phyloP scores from a whole-genome alignment of 78 protist genomes.

The Emiliania huxleyi region DNA sequence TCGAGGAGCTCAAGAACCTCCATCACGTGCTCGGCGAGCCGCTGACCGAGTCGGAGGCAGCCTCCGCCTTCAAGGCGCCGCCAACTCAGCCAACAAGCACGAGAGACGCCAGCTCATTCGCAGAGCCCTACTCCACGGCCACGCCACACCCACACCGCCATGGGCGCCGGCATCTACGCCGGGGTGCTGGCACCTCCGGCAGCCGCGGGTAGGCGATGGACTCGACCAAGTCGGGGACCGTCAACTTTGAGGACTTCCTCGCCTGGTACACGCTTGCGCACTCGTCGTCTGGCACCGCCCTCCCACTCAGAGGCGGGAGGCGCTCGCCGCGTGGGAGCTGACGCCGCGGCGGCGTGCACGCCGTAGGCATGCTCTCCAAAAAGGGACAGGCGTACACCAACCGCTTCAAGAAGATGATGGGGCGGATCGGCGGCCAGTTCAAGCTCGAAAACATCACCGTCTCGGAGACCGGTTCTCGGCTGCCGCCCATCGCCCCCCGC shows the following conservation, averaged over 20 bases:
- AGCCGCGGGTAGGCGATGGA: background rate
- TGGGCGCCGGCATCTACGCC: too few relatives aligned
- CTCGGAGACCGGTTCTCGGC: too few relatives aligned
- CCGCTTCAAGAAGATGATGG: constrained; percentile 2
- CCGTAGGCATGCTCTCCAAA: background rate
- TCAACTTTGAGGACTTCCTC: background rate
- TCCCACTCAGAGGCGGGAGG: too few relatives aligned
- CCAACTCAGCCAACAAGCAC: background rate
- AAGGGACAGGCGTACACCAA: background rate
- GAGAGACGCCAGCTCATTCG: background rate
- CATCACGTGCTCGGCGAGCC: constrained; percentile 20
- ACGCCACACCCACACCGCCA: too few relatives aligned
- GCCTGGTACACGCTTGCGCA: constrained; percentile 13
- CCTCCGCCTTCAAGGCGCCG: background rate
- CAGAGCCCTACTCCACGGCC: background rate
- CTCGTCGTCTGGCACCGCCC: background rate
- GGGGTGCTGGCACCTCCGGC: too few relatives aligned
- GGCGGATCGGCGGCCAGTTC: background rate
- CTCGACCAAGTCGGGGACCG: background rate
- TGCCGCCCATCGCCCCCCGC: too few relatives aligned
- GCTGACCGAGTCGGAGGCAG: background rate
- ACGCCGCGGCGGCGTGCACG: too few relatives aligned
- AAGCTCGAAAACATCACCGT: background rate
- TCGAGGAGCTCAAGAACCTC: background rate
- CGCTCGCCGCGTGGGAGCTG: too few relatives aligned